Base-by-base conservation (phyloP, 176 grass and related monocot species). In the Aechmea fasciata region DNA sequence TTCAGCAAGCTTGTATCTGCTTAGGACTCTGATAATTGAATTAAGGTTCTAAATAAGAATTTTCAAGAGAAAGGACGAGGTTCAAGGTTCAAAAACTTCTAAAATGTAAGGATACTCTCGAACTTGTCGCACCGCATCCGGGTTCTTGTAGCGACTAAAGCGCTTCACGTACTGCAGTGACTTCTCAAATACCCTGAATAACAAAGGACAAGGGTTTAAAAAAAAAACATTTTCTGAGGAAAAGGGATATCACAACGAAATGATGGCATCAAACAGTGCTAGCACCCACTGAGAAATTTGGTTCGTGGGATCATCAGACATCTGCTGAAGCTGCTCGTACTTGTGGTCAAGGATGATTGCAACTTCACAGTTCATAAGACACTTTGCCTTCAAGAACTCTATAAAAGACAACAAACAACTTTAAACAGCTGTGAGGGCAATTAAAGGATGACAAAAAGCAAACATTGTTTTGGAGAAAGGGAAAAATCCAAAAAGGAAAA, bases 301-400 rank as follows among this genome's bases (percentile, higher is more conserved):
- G 71, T 77, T 86, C 66, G 83, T 49, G 23, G 83, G 74, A 81
- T 86, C 83, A n/a, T 90, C 84, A 14, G 94, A 81, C 73, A 85
- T 85, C 70, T 97, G 94, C 86, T 92, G 89, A 67, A 97, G 78
- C 82, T 97, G 89, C 75, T 97, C 89, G 71, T 87, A 93, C 77
- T 90, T 97, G 71, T 90, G 89, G 59, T 92, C 89, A 64, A 92
- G 82, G 77, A 97, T 92, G 28, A 92, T 87, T 1, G 86, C 79
- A 68, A 97, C 94, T 81, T 93, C 94, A 81, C 86, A 97, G 82
- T 90, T 97, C 89, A 97, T 97, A 68, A 97, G 79, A 66, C 89
- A 97, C 77, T 97, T 97, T 13, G 94, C 94, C 84, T 87, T 83
- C 2, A 97, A 52, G 53, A 97, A 97, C 74, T 97, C 94, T 97